phyloP scores from a whole-genome alignment of 192 early-diverging fungal species.

The Umbelopsis isabellina region DNA sequence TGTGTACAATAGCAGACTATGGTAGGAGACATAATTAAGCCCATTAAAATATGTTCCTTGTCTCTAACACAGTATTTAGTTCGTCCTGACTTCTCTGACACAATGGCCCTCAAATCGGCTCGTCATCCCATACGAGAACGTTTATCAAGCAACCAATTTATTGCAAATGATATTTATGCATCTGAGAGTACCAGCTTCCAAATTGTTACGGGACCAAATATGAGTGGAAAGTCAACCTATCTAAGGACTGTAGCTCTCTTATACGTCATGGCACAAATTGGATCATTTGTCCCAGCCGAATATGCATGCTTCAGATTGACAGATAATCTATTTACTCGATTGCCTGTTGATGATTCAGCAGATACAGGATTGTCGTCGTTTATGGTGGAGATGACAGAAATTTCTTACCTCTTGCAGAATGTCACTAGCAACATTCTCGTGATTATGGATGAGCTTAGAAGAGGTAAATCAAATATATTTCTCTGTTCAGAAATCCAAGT shows the following conservation, averaged over 20 bases:
- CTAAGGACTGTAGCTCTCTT: conserved; percentile 79
- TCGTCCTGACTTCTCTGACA: conserved; percentile 80
- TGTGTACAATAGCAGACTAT: conserved; percentile 60
- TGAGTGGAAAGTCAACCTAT: conserved; percentile 91
- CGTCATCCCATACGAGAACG: conserved; percentile 77
- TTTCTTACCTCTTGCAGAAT: too few species aligned
- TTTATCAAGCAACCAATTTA: conserved; percentile 46
- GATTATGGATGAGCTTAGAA: too few species aligned
- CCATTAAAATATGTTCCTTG: background rate
- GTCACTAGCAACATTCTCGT: too few species aligned
- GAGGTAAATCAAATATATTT: too few species aligned
- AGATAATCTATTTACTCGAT: too few species aligned
- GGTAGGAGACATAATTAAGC: conserved; percentile 29
- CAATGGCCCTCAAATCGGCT: conserved; percentile 73
- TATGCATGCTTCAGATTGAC: too few species aligned
- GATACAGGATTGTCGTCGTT: too few species aligned
- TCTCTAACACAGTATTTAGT: conserved; percentile 36
- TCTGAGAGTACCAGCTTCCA: conserved; percentile 61
- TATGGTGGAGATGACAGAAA: too few species aligned
- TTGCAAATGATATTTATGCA: conserved; percentile 76
- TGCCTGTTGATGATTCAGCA: too few species aligned
- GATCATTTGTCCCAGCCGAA: conserved; percentile 80
- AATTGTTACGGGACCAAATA: conserved; percentile 89
- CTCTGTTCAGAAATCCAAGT: too few species aligned
- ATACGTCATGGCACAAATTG: conserved; percentile 85